These are phyloP conservation scores for Calonectria honghensis DNA, from an alignment of 2,329 filamentous ascomycete species.

Conservation along the genomic window DNA sequence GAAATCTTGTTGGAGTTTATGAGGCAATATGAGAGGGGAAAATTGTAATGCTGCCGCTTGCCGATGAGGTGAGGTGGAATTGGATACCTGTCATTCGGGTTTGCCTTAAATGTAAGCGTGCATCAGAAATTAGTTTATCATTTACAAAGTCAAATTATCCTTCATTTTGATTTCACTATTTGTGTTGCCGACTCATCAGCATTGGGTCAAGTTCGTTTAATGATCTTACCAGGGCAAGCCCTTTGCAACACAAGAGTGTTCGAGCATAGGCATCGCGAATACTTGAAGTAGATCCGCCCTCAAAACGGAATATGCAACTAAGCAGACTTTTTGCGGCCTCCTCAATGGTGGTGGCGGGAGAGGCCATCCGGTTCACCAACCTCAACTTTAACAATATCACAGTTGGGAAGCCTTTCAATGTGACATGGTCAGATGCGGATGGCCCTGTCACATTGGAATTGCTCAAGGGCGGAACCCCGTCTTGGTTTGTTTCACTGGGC, in stretches of 20 bases:
- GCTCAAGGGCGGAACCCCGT: neutral
- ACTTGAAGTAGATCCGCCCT: no score
- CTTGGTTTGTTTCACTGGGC: neutral
- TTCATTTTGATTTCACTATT: neutral
- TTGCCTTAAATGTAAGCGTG: neutral
- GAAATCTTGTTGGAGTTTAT: no score
- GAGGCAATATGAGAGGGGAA: neutral
- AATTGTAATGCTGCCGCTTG: neutral
- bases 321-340: neutral
- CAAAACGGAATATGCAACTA: neutral
- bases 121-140: neutral
- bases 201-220: neutral
- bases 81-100: neutral
- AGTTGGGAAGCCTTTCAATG: constrained; percentile 3
- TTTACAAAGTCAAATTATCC: neutral
- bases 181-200: no score
- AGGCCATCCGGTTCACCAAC: neutral
- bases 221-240: neutral
- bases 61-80: neutral
- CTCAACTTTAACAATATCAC: constrained; percentile 9
- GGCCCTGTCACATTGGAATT: neutral
- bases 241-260: neutral
- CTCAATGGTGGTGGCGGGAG: neutral
- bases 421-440: neutral
- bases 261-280: neutral